phyloP scores from a whole-genome alignment of 148 eudicot genomes.

The Fallopia convolvulus region DNA sequence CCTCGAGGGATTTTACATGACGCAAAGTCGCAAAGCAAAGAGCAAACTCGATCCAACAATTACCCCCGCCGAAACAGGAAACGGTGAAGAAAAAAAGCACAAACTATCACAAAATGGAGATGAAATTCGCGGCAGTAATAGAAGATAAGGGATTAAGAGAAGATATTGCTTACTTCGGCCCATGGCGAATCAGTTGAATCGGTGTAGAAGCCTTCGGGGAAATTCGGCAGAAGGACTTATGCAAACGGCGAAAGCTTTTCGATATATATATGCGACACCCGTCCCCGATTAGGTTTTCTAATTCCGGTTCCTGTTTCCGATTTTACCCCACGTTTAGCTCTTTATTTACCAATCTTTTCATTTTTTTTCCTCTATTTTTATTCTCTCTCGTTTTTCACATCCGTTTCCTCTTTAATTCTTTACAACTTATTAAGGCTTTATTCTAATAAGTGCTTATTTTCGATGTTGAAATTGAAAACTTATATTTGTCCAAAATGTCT shows the following conservation, averaged over 20 bases:
- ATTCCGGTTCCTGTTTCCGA: not conserved
- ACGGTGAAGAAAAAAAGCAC: not conserved
- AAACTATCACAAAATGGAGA: not conserved
- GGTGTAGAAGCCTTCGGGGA: not conserved
- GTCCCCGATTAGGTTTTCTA: conserved; percentile 1
- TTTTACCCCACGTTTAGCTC: not conserved
- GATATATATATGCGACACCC: not conserved
- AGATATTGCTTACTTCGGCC: not conserved
- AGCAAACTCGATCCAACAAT: not conserved
- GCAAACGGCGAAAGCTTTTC: not conserved
- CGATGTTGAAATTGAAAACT: too few species aligned
- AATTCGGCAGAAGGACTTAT: not conserved
- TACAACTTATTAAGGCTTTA: too few species aligned
- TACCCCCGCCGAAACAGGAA: not conserved
- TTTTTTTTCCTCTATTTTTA: too few species aligned
- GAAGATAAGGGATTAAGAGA: not conserved
- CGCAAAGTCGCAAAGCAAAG: not conserved
- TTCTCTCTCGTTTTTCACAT: too few species aligned
- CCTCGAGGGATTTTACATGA: not conserved
- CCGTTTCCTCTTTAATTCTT: too few species aligned
- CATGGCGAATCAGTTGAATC: conserved; percentile 5
- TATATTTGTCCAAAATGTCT: too few species aligned
- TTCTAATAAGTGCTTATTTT: too few species aligned
- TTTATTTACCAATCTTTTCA: not conserved
- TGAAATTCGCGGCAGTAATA: not conserved